Evolutionary conservation across 2,329 filamentous ascomycete species (phyloP).

Genomic region (Botrytis tulipae): DNA sequence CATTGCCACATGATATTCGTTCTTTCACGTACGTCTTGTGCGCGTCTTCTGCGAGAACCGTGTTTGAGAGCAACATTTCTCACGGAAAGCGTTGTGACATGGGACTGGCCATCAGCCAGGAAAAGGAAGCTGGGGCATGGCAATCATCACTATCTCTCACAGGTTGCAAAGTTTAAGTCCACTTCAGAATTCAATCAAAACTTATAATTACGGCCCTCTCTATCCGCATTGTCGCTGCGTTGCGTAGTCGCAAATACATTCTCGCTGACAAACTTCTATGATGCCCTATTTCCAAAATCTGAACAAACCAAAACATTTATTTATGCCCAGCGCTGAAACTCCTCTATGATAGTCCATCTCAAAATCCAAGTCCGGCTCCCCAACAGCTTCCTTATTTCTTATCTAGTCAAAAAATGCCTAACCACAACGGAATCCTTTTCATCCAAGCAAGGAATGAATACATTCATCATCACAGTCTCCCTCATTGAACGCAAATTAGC

Average conservation of each 20-base stretch:
- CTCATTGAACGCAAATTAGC: neutral
- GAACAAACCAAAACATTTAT: too few species aligned
- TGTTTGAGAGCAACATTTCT: neutral
- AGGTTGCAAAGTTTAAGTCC: neutral
- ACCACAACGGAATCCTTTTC: neutral
- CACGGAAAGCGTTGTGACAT: neutral
- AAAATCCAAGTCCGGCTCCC: neutral
- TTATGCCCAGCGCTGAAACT: neutral
- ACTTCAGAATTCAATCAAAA: neutral
- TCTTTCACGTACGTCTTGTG: neutral
- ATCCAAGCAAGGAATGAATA: neutral
- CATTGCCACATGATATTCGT: neutral
- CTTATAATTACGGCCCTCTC: neutral
- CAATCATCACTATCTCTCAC: neutral
- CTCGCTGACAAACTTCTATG: neutral
- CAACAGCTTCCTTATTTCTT: neutral
- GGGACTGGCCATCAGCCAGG: neutral
- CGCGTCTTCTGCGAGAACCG: too few species aligned
- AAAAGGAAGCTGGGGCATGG: neutral
- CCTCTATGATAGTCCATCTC: neutral
- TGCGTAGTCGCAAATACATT: constrained; percentile 8
- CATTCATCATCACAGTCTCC: neutral
- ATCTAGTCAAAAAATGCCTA: neutral
- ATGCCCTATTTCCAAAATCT: neutral
- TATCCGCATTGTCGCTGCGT: neutral